These are phyloP conservation scores for Mucor lusitanicus DNA, from an alignment of 371 early-diverging fungal species.

Conservation along the genomic window DNA sequence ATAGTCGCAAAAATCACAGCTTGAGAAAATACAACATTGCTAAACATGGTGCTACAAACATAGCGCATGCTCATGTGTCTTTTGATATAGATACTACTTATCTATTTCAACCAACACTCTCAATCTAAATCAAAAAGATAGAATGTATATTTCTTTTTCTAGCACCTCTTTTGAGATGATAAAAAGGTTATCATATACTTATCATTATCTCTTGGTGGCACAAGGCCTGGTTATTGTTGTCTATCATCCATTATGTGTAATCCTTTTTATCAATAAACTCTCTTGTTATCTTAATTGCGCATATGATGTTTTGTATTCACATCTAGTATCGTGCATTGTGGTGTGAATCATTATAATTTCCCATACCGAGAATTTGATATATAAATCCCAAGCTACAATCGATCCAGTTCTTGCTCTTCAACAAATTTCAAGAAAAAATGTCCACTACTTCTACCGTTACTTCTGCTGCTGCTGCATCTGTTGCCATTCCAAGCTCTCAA, in stretches of 20 bases:
- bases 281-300: not conserved
- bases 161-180: not conserved
- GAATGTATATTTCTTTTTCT: not conserved
- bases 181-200: not conserved
- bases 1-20: not conserved
- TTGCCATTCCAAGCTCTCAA: conserved; percentile 8
- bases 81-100: not conserved
- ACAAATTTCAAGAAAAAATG: not conserved
- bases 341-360: not conserved
- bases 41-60: not conserved
- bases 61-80: not conserved
- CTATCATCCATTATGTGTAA: not conserved
- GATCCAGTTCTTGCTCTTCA: not conserved
- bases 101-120: not conserved
- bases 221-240: not conserved
- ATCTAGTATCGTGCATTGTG: not conserved
- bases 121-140: not conserved
- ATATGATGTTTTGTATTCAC: not conserved
- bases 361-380: not conserved
- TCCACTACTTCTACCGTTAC: not conserved
- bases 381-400: not conserved
- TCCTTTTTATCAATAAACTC: not conserved
- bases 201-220: conserved; percentile 3
- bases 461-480: conserved; percentile 23
- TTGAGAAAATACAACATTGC: not conserved